Percentiles rank a stretch among this genome's conserved stretches.
phyloP scores from a whole-genome alignment of 2,329 filamentous ascomycete species.

The Fonsecaea erecta region DNA sequence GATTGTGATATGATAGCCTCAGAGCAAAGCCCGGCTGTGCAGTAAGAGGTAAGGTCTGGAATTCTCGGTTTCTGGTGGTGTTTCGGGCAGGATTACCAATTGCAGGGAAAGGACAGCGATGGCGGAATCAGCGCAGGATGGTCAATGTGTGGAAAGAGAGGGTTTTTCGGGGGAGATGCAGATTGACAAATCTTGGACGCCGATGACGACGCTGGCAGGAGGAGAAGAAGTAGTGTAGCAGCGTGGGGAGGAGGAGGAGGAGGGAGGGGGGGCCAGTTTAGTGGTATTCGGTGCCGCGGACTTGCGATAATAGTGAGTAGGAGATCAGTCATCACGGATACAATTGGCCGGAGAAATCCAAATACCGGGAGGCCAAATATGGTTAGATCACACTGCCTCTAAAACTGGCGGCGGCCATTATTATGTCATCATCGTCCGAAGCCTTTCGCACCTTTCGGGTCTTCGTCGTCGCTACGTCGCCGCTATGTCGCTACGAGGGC shows the following conservation, averaged over 20 bases:
- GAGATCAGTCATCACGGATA: background rate
- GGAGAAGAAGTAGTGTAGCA: background rate
- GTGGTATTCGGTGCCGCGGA: too few species aligned
- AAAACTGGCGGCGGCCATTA: background rate
- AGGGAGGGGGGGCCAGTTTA: background rate
- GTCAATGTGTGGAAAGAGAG: background rate
- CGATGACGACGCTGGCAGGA: slow-evolving; percentile 10
- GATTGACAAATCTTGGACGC: slow-evolving; percentile 18
- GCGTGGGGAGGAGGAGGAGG: background rate
- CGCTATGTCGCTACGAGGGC: too few species aligned
- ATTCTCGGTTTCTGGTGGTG: background rate
- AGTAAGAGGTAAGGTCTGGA: background rate
- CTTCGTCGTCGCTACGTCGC: background rate
- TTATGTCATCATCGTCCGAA: too few species aligned
- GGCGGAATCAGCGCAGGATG: background rate
- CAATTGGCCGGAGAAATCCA: background rate
- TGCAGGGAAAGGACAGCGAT: background rate
- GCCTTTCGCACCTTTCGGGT: too few species aligned
- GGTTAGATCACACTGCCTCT: background rate
- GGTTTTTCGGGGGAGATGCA: background rate
- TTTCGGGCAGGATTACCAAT: slow-evolving; percentile 9
- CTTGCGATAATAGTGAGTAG: background rate
- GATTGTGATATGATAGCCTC: slow-evolving; percentile 5
- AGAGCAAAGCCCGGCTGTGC: too few species aligned
- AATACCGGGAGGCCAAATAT: background rate